Base-by-base conservation (phyloP, 805 yeast species). In the Ogataea glucozyma region DNA sequence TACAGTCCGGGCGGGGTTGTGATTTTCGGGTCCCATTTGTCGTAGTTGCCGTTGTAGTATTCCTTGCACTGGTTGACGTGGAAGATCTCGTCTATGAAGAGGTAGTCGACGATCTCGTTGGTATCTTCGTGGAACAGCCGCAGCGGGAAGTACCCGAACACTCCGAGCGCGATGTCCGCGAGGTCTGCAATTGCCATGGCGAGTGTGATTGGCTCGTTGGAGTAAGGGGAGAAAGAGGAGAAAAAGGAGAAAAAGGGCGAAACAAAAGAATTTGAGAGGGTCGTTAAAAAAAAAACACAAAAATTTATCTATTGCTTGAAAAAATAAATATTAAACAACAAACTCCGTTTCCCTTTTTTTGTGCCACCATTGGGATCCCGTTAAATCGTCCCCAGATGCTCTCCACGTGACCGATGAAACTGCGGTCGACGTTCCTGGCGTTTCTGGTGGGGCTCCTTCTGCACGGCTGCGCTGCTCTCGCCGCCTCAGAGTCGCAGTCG, bases 1-100 rank as follows among this genome's bases (percentile, higher is more conserved):
- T 93, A 91, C 13, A 91, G 67, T 0, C 98, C 99, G 1, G 98
- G 98, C 1, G 99, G 99, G 0, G 99, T 93, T 2, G 99, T 91
- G 59, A 93, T 88, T 58, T 91, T 90, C 10, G 81, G 73, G 61
- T 93, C 88, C 96, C 96, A 89, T 1, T 67, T 55, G n/a, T 49
- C 41, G 66, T 81, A 88, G 39, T 79, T 68, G 10, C 83, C 84
- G 1, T 60, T 52, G 46, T 88, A 76, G 57, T 85, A 89, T 36
- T 69, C 72, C 44, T 78, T 72, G 6, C 95, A 81, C 69, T 93
- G 98, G 6, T 81, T 79, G 17, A 87, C 71, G 60, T 93, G 99
- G 65, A 91, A 91, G 10, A 77, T 71, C 62, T 93, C 99, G 66
- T 93, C 96, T 57, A 79, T 73, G 53, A 67, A 70, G 3, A 70